Evolutionary conservation across 768 basidiomycete species (phyloP), one percentile per base, ranked within the genome.

Genomic region (Phlebiopsis gigantea): DNA sequence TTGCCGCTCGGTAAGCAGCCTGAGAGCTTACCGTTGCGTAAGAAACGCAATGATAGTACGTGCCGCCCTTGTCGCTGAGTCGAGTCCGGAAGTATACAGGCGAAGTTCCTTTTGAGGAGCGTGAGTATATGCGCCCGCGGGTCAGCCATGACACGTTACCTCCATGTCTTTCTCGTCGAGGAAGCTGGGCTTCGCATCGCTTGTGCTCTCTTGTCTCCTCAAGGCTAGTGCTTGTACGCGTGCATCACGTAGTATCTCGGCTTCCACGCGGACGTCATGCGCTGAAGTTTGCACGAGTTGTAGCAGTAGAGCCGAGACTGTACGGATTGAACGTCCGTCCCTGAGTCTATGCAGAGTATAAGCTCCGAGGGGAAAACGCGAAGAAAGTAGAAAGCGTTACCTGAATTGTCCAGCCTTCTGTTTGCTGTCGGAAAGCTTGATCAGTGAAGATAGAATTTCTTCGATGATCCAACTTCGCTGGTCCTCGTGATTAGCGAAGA

Each of bases 401-500:
- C 85, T 79, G 71, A 94, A 96, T 63, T 91, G 90, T 0, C 93
- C 90, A 48, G 88, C 90, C 62, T 88, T 88, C 71, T 92, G 91
- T 68, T 93, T 97, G 19, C 85, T 83, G 64, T 93, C 90, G 2
- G 92, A 90, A 22, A 95, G 77, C 70, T 93, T 95, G 63, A 90
- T 94, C 53, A 98, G 73, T 0, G 93, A 95, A 8, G 84, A 82
- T 25, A 99, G 66, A 30, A 98, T 95, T 70, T 98, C 97, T 68
- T 98, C 95, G n/a, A 98, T 88, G 60, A 98, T 96, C 94, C 94
- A 97, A 0, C 87, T 84, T 8, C 97, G 76, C 69, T 99, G 97
- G 43, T 87, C 88, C 61, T 90, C 85, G 65, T 98, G 86, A 60
- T 87, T 89, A 12, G 91, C 90, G 63, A 97, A 98, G 29, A 95